Base-by-base conservation (phyloP, 106 monocot species). In the Acanthochlamys bracteata region DNA sequence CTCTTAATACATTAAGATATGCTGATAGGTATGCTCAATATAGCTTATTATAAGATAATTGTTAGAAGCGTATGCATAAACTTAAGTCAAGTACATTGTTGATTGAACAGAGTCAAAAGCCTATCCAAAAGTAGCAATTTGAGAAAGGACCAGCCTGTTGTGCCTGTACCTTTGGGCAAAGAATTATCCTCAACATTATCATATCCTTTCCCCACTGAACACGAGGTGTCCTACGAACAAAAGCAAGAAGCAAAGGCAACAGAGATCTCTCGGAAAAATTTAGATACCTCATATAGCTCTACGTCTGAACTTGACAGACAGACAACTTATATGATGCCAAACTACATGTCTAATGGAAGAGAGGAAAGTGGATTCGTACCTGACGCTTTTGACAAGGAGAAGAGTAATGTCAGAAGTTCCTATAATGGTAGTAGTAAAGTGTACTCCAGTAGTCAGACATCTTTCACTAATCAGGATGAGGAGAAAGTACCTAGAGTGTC, bases 1-100 rank as follows among this genome's bases (percentile, higher is more conserved):
- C 94, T 14, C 75, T 95, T 20, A 95, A 95, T 74, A 95, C 94
- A 14, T 76, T 95, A 71, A 81, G 94, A 95, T 95, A 95, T 78
- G 94, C 94, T 25, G 94, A 95, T 47, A 90, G 94, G 94, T 95
- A 82, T 64, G 61, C 14, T 64, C 19, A 43, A 53, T 42, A 22
- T 42, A 23, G 64, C 39, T 9, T 11, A 26, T 11, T n/a, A n/a
- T n/a, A n/a, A n/a, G n/a, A n/a, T n/a, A n/a, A n/a, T n/a, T n/a
- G n/a, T n/a, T n/a, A n/a, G n/a, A n/a, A n/a, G n/a, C n/a, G n/a
- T n/a, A n/a, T n/a, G n/a, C n/a, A n/a, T n/a, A n/a, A n/a, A n/a
- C n/a, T n/a, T n/a, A n/a, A n/a, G n/a, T n/a, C n/a, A n/a, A n/a
- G n/a, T n/a, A n/a, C n/a, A n/a, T n/a, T n/a, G n/a, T n/a, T n/a